Evolutionary conservation across 805 yeast genomes (phyloP).

Genomic region (Nakazawaea pomicola): DNA sequence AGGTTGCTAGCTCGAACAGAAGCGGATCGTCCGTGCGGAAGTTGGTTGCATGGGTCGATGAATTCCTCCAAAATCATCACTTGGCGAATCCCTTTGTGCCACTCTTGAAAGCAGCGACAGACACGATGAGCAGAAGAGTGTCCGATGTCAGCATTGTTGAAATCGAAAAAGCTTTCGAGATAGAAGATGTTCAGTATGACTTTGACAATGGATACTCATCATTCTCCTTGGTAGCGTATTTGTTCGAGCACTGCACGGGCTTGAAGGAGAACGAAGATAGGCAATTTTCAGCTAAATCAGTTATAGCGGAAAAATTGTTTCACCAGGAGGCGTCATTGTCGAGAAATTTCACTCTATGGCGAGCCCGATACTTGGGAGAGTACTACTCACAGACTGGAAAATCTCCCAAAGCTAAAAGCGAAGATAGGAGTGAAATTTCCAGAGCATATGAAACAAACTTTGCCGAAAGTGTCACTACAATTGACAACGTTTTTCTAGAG

Average conservation of each 20-base stretch:
- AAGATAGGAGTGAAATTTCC: no score
- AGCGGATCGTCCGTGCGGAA: not conserved
- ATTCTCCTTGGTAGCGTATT: not conserved
- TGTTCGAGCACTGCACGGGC: not conserved
- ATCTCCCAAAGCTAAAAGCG: not conserved
- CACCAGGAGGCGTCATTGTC: conserved; percentile 5
- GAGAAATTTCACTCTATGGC: conserved; percentile 23
- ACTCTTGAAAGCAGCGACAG: not conserved
- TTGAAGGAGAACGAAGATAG: not conserved
- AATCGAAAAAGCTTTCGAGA: not conserved
- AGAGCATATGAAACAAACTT: conserved; percentile 8
- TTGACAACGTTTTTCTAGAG: conserved; percentile 10
- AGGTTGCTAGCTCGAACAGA: conserved; percentile 10
- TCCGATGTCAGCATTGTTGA: no score
- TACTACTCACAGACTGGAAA: conserved; percentile 24
- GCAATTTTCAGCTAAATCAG: not conserved
- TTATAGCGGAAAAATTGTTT: not conserved
- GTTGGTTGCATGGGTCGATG: not conserved
- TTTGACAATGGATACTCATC: not conserved
- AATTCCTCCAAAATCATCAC: not conserved
- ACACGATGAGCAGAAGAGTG: no score
- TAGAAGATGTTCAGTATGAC: not conserved
- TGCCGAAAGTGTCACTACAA: not conserved
- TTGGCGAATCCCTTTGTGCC: not conserved
- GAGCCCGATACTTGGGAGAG: conserved; percentile 25